Percentiles rank a stretch among this genome's conserved stretches.
Evolutionary conservation across 2,329 filamentous ascomycete genomes (phyloP).

Genomic region (Ceratocystis colombiana): DNA sequence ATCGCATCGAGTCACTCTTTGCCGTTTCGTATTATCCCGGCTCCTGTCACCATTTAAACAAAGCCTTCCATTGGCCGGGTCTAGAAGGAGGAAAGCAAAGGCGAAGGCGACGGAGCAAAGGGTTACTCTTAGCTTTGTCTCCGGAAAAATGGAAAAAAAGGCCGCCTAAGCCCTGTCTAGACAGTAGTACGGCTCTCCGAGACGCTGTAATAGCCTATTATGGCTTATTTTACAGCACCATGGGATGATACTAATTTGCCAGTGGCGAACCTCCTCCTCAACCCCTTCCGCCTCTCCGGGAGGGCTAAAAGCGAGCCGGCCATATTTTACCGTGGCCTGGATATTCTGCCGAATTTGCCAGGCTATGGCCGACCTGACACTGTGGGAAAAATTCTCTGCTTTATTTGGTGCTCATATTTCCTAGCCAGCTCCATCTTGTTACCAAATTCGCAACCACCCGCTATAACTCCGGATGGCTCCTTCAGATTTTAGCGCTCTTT

Average conservation of each 20-base stretch:
- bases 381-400: no score
- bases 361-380: no score
- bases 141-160: conserved; percentile 12
- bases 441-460: neutral
- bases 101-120: conserved; percentile 2
- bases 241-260: neutral
- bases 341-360: neutral
- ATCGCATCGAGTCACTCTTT: neutral
- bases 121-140: neutral
- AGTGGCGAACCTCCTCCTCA: neutral
- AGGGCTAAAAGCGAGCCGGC: neutral
- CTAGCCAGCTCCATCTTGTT: neutral
- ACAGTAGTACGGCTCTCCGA: no score
- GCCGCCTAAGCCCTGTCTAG: neutral
- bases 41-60: neutral
- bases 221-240: neutral
- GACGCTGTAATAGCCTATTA: no score
- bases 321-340: neutral
- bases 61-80: neutral
- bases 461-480: neutral
- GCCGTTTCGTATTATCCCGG: neutral
- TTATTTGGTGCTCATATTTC: neutral
- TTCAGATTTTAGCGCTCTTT: conserved; percentile 4
- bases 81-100: neutral
- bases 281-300: neutral